These are phyloP conservation scores for Whalleya microplaca DNA, from an alignment of 2,329 filamentous ascomycete species.

Conservation along the genomic window DNA sequence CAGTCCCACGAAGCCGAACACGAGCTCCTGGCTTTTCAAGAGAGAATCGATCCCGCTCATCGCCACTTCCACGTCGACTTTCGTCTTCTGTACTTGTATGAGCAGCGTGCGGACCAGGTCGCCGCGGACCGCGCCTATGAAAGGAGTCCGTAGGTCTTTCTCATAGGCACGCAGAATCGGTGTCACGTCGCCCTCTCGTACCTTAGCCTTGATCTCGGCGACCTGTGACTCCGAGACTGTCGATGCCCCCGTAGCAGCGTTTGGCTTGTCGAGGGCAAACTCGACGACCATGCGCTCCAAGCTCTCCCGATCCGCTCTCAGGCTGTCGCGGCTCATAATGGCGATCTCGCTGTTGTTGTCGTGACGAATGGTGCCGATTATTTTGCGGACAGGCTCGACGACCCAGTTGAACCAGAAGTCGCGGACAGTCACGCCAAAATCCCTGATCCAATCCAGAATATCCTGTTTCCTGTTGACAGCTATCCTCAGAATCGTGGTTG, in stretches of 20 bases:
- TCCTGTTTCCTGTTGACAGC: constrained; percentile 75
- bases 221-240: constrained; percentile 71
- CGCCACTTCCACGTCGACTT: constrained; percentile 95
- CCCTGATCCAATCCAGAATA: constrained; percentile 77
- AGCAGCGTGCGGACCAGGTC: constrained; percentile 88
- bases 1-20: constrained; percentile 95
- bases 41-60: constrained; percentile 95
- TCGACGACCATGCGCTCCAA: constrained; percentile 98
- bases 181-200: constrained; percentile 90
- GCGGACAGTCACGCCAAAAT: constrained; percentile 75
- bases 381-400: constrained; percentile 77
- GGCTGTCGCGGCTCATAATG: constrained; percentile 91
- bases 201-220: constrained; percentile 73
- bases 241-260: constrained; percentile 53
- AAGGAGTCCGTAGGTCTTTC: constrained; percentile 79
- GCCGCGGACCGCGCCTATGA: constrained; percentile 80
- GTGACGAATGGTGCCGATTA: constrained; percentile 91
- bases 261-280: constrained; percentile 83
- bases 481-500: constrained; percentile 82
- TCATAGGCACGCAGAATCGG: constrained; percentile 91
- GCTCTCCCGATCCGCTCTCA: constrained; percentile 87
- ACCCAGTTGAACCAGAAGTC: constrained; percentile 99
- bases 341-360: constrained; percentile 92
- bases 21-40: constrained; percentile 92
- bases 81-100: constrained; percentile 98